Evolutionary conservation across 2,329 filamentous ascomycete species (phyloP).

Genomic region (Seiridium unicorne): DNA sequence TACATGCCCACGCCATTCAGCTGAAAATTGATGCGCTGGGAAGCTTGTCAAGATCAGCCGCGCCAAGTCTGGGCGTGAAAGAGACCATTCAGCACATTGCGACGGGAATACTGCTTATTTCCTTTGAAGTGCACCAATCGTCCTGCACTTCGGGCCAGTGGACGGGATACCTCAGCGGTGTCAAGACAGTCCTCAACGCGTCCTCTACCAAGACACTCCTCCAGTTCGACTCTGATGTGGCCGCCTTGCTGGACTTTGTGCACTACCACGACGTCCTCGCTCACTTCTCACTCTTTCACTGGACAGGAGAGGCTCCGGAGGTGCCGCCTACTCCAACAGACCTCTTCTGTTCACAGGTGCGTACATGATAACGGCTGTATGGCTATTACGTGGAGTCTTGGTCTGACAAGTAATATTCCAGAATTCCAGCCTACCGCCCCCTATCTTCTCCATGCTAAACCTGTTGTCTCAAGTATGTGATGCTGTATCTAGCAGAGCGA

Average conservation of each 20-base stretch:
- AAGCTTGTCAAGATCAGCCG: constrained; percentile 9
- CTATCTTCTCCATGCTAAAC: constrained; percentile 13
- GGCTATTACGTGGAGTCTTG: neutral
- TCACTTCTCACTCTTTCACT: constrained; percentile 23
- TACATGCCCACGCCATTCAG: constrained; percentile 16
- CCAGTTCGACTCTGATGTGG: constrained; percentile 12
- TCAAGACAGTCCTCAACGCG: constrained; percentile 17
- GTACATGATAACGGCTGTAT: constrained; percentile 5
- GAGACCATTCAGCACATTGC: constrained; percentile 23
- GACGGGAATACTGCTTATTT: constrained; percentile 23
- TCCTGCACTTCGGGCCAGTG: constrained; percentile 17
- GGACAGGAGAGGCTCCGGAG: constrained; percentile 13
- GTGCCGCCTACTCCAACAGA: neutral
- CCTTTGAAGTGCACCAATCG: constrained; percentile 19
- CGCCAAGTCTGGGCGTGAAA: constrained; percentile 3
- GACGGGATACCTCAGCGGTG: constrained; percentile 13
- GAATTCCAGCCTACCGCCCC: constrained; percentile 8
- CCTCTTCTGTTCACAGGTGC: constrained; percentile 6
- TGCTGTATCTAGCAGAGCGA: constrained; percentile 4
- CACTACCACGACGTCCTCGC: constrained; percentile 26
- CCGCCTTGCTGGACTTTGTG: constrained; percentile 23
- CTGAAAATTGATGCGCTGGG: constrained; percentile 19
- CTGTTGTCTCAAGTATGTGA: constrained; percentile 20
- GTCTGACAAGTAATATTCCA: constrained; percentile 8
- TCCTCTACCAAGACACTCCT: constrained; percentile 6